Conservation (phyloP, 768 basidiomycete genomes). For the Asterophora parasitica region DNA sequence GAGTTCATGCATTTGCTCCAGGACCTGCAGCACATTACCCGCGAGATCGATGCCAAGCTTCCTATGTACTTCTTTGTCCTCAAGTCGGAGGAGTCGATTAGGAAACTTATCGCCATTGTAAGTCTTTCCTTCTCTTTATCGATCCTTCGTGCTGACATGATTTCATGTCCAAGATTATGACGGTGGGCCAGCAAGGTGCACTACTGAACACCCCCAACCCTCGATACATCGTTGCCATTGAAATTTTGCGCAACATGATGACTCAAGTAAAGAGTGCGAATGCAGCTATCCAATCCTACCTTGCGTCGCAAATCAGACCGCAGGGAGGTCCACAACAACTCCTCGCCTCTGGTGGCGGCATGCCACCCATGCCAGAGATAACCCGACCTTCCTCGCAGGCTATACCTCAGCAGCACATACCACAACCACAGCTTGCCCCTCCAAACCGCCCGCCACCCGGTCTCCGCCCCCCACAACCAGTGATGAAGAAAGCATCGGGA, state of each 20-base stretch:
- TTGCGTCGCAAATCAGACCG: constrained; percentile 16
- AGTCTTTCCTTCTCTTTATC: constrained; percentile 20
- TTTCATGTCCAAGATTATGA: constrained; percentile 31
- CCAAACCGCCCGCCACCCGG: constrained; percentile 13
- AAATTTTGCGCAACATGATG: constrained; percentile 39
- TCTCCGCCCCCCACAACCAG: constrained; percentile 21
- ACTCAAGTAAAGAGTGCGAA: constrained; percentile 15
- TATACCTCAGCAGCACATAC: constrained; percentile 14
- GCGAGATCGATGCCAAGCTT: constrained; percentile 49
- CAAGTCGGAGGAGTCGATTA: constrained; percentile 44
- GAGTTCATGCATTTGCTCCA: constrained; percentile 52
- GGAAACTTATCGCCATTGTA: constrained; percentile 52
- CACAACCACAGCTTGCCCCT: constrained; percentile 16
- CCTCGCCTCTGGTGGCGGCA: constrained; percentile 3
- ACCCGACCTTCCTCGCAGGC: constrained; percentile 21
- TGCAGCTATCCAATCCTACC: constrained; percentile 6
- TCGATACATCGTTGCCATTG: constrained; percentile 35
- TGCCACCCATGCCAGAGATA: constrained; percentile 12
- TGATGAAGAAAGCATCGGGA: constrained; percentile 25
- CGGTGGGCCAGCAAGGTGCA: constrained; percentile 40
- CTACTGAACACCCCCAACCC: constrained; percentile 34
- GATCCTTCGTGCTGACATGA: background rate
- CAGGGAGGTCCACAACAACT: constrained; percentile 17
- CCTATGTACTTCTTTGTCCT: constrained; percentile 41
- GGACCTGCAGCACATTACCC: constrained; percentile 36